Evolutionary conservation across 1,139 yeast species (phyloP).

Genomic region (Pichia sp.): DNA sequence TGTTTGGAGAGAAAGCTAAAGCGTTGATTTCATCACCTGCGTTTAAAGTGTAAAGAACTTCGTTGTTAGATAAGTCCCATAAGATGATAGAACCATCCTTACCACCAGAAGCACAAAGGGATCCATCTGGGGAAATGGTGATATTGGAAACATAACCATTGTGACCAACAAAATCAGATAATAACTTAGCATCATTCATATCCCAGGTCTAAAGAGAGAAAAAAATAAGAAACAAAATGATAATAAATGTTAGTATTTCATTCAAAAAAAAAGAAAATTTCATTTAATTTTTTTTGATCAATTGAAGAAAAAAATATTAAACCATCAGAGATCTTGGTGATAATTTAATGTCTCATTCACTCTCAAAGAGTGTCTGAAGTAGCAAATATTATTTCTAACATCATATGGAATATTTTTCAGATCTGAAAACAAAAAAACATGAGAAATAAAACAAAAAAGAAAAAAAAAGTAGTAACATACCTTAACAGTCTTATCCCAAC

Average conservation of each 20-base stretch:
- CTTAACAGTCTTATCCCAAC: constrained; percentile 99
- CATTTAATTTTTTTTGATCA: background rate
- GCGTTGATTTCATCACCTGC: constrained; percentile 98
- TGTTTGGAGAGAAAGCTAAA: constrained; percentile 99
- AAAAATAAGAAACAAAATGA: background rate
- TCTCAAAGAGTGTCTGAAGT: constrained; percentile 83
- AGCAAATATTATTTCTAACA: constrained; percentile 81
- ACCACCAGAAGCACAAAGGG: constrained; percentile 99
- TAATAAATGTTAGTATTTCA: constrained; percentile 19
- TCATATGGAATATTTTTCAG: constrained; percentile 37
- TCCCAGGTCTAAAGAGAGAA: constrained; percentile 75
- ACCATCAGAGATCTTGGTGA: constrained; percentile 98
- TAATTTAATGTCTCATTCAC: constrained; percentile 90
- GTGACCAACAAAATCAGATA: constrained; percentile 99
- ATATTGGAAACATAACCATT: constrained; percentile 97
- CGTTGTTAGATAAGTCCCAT: constrained; percentile 92
- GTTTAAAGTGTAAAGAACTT: constrained; percentile 87
- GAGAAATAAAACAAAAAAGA: background rate
- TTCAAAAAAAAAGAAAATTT: background rate
- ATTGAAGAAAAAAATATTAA: background rate
- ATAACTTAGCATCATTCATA: constrained; percentile 62
- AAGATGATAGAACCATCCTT: constrained; percentile 98
- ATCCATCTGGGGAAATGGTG: constrained; percentile 99
- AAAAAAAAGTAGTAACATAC: constrained; percentile 51
- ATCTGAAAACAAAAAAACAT: background rate